phyloP scores from a whole-genome alignment of 2,329 filamentous ascomycete species.

The Fusarium vanettenii region DNA sequence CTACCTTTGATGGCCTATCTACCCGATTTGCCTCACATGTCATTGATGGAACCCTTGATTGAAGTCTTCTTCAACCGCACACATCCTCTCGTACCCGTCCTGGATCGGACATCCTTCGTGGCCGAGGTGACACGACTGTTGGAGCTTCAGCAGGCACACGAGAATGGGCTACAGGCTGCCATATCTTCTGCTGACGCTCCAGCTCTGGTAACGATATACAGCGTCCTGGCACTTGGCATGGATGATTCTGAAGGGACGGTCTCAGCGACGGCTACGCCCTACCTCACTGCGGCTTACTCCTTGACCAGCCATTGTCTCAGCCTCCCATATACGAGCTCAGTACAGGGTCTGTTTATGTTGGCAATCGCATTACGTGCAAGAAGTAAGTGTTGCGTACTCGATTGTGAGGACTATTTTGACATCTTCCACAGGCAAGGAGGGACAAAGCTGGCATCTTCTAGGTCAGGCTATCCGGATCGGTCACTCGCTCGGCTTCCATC shows the following conservation, averaged over 20 bases:
- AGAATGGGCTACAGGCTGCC: conserved; percentile 17
- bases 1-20: conserved; percentile 24
- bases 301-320: conserved; percentile 31
- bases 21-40: conserved; percentile 27
- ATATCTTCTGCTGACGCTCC: conserved; percentile 24
- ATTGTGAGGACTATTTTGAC: not conserved
- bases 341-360: conserved; percentile 31
- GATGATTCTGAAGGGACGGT: conserved; percentile 25
- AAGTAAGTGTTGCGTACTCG: conserved; percentile 4
- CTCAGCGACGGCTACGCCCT: conserved; percentile 19
- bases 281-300: conserved; percentile 31
- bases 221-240: conserved; percentile 29
- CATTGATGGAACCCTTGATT: conserved; percentile 33
- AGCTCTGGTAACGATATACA: conserved; percentile 24
- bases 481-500: conserved; percentile 31
- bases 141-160: conserved; percentile 26
- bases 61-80: conserved; percentile 36
- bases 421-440: conserved; percentile 29
- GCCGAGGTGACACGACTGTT: conserved; percentile 27
- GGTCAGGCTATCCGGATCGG: conserved; percentile 30
- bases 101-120: conserved; percentile 30
- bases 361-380: conserved; percentile 29
- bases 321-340: conserved; percentile 33
- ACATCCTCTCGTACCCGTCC: conserved; percentile 29
- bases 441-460: conserved; percentile 34